Percentiles rank a stretch among this genome's conserved stretches.
Evolutionary conservation across 129 eudicot species (phyloP).

Genomic region (Artemisia tridentata): DNA sequence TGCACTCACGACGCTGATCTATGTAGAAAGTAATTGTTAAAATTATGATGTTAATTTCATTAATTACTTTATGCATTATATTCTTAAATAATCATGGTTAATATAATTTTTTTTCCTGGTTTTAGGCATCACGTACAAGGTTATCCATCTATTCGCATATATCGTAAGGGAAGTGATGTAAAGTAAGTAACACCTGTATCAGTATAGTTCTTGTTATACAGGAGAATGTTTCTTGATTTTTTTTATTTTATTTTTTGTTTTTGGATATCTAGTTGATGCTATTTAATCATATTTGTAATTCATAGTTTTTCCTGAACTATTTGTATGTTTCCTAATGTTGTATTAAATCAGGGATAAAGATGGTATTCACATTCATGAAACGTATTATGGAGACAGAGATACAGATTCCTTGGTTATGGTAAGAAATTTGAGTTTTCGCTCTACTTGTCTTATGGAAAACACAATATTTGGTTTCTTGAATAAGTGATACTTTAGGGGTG

Average conservation of each 20-base stretch:
- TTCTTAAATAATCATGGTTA: neutral
- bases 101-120: slow-evolving; percentile 4
- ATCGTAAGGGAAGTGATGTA: slow-evolving; percentile 75
- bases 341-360: slow-evolving; percentile 49
- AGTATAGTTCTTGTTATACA: neutral
- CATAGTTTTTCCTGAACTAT: neutral
- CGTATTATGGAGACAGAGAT: slow-evolving; percentile 94
- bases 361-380: slow-evolving; percentile 81
- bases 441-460: neutral
- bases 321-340: slow-evolving; percentile 18
- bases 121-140: slow-evolving; percentile 95
- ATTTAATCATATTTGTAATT: neutral
- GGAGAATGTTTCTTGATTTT: slow-evolving; percentile 6
- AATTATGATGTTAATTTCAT: neutral
- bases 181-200: slow-evolving; percentile 28
- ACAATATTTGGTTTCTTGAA: neutral
- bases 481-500: neutral
- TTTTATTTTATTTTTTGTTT: neutral
- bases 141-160: slow-evolving; percentile 88
- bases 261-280: neutral
- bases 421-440: slow-evolving; percentile 21
- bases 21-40: slow-evolving; percentile 63
- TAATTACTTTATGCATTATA: neutral
- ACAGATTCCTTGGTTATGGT: slow-evolving; percentile 76
- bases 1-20: slow-evolving; percentile 78